These are phyloP conservation scores for Pseudocercospora pini-densiflorae DNA, from an alignment of 2,329 filamentous ascomycete genomes.

Conservation along the genomic window DNA sequence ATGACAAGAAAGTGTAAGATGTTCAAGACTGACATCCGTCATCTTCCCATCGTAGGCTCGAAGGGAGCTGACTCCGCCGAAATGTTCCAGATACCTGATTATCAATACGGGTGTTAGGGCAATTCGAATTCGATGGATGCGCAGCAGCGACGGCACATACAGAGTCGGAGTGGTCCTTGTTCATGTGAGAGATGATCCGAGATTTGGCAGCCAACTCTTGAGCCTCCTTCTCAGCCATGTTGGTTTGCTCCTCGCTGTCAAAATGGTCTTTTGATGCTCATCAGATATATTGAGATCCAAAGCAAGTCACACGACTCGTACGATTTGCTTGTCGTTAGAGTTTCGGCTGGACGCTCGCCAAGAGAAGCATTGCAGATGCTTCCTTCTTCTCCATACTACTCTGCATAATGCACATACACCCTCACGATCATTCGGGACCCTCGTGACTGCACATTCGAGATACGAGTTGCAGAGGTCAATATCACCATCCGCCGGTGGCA, in stretches of 20 bases:
- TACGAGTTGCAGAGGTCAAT: background rate
- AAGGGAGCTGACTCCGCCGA: slow-evolving; percentile 60
- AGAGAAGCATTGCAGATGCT: background rate
- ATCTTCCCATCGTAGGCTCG: slow-evolving; percentile 64
- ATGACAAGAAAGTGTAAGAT: slow-evolving; percentile 64
- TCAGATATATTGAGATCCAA: background rate
- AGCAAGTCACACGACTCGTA: background rate
- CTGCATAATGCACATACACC: background rate
- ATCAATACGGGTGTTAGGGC: slow-evolving; percentile 9
- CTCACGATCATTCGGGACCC: too few relatives aligned
- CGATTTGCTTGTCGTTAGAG: background rate
- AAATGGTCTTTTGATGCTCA: background rate
- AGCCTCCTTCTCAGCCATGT: slow-evolving; percentile 31
- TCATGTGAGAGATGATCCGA: slow-evolving; percentile 83
- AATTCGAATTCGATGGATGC: background rate
- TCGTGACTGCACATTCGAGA: too few relatives aligned
- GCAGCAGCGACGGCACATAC: slow-evolving; percentile 41
- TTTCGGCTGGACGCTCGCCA: background rate
- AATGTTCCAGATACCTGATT: slow-evolving; percentile 73
- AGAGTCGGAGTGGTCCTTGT: slow-evolving; percentile 76
- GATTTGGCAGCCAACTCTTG: slow-evolving; percentile 57
- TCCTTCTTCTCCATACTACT: background rate
- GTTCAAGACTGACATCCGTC: slow-evolving; percentile 65
- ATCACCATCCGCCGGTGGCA: background rate
- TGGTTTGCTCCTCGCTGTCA: background rate